Evolutionary conservation across 768 basidiomycete genomes (phyloP), one percentile per base, ranked within the genome.

Genomic region (Leccinum sublutescens): DNA sequence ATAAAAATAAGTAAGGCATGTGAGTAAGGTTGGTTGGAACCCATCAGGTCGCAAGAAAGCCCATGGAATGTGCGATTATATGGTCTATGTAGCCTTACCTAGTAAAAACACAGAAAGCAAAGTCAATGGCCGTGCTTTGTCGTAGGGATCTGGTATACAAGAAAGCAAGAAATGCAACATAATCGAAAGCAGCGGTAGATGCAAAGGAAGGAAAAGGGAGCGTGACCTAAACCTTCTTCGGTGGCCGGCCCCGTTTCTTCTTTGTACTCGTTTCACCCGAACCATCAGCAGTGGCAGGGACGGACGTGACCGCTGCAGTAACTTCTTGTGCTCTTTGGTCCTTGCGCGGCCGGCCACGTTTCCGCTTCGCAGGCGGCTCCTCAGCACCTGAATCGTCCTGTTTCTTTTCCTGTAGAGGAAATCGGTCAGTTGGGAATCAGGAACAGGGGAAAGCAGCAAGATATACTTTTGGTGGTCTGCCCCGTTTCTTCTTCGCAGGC

Each of bases 241-340:
- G 82, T 66, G 88, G 89, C 67, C 89, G 81, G 55, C 88, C 88
- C 62, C 89, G 80, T 77, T 86, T 90, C 82, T 81, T 88, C 80
- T 85, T 85, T 57, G 73, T 66, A 66, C 76, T 76, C 60, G 84
- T 64, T 68, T 87, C 86, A 43, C 77, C 76, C 38, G 64, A 69
- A 59, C 78, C 76, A 51, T 76, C 78, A 10, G 73, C 79, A 60
- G 71, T 64, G 21, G 59, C 40, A 48, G 62, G 14, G 15, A 62
- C 57, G 45, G 68, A 55, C 0, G 74, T 71, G 54, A 77, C 70
- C 19, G 73, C 76, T 45, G 80, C 76, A 52, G 68, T 70, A 55
- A 71, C 64, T 23, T 80, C 75, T 55, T 71, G 59, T 58, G 79
- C 79, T 72, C 82, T 86, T 56, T 83, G 78, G 74, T 69, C 68